A percentile compares a stretch with the other conserved stretches of the same genome.
These are phyloP conservation scores for Puya raimondii DNA, from an alignment of 176 grass and related monocot genomes.

Conservation along the genomic window DNA sequence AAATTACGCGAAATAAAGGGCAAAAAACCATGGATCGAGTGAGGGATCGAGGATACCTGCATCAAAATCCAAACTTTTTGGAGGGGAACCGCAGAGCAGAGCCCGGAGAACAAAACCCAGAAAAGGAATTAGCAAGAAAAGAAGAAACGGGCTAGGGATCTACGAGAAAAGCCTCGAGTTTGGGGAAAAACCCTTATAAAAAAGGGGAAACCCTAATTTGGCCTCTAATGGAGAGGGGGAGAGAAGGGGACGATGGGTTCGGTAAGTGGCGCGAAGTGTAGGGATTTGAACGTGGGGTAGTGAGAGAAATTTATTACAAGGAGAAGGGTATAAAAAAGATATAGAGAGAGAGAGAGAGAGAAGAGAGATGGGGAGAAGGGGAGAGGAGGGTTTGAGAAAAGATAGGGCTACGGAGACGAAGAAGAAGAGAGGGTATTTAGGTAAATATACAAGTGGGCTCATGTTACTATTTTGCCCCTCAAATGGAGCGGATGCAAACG, in stretches of 20 bases:
- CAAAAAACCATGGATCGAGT: background rate
- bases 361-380: conserved; percentile 7
- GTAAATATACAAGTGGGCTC: conserved; percentile 22
- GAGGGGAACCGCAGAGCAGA: background rate
- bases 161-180: background rate
- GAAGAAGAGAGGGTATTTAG: conserved; percentile 45
- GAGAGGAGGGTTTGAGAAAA: conserved; percentile 10
- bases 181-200: background rate
- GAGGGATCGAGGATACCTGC: background rate
- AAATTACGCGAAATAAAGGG: background rate
- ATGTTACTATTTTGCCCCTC: conserved; percentile 48
- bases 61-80: conserved; percentile 4
- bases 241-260: background rate
- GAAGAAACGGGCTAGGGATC: background rate
- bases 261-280: conserved; percentile 27
- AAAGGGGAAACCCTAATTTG: background rate
- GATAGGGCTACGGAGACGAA: conserved; percentile 6
- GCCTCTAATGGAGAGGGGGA: background rate
- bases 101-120: background rate
- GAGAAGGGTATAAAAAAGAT: conserved; percentile 16
- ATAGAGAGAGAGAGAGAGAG: conserved; percentile 16
- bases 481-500: no score
- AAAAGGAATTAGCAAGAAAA: background rate
- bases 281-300: conserved; percentile 46
- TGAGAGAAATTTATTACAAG: conserved; percentile 12